These are phyloP conservation scores for Globisporangium spiculum DNA, from an alignment of 352 stramenopile genomes.

Conservation along the genomic window DNA sequence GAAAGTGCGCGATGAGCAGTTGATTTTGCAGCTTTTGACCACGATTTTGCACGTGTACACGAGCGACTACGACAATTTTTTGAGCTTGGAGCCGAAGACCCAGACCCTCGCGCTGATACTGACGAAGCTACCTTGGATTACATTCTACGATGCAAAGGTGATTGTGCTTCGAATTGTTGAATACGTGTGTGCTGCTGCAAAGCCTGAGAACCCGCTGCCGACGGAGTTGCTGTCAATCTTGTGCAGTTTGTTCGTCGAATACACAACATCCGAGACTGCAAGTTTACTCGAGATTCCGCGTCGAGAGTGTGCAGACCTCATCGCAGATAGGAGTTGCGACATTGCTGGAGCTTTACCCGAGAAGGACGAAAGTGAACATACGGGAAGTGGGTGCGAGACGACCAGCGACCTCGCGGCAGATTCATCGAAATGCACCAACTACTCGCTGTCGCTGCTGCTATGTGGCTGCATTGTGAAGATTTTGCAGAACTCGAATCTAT, in stretches of 20 bases:
- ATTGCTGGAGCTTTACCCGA: not conserved
- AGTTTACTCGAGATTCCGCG: conserved; percentile 17
- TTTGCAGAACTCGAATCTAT: conserved; percentile 33
- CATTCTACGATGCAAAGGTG: conserved; percentile 53
- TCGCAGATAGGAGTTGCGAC: not conserved
- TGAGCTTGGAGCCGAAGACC: conserved; percentile 66
- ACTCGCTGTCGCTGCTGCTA: conserved; percentile 36
- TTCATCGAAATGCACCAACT: not conserved
- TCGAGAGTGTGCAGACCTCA: not conserved
- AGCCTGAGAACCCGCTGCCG: conserved; percentile 36
- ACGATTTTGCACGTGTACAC: conserved; percentile 72
- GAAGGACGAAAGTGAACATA: not conserved
- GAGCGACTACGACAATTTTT: conserved; percentile 68
- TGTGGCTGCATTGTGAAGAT: conserved; percentile 68
- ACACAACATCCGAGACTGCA: conserved; percentile 29
- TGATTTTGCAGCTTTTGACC: conserved; percentile 60
- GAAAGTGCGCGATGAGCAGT: conserved; percentile 33
- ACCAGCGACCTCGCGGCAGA: not conserved
- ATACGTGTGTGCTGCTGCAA: conserved; percentile 63
- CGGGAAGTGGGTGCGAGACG: not conserved
- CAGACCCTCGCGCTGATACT: conserved; percentile 65
- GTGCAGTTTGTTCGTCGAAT: conserved; percentile 63
- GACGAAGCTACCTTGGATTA: conserved; percentile 55
- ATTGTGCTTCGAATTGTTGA: conserved; percentile 80
- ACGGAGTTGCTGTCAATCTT: conserved; percentile 65